Conservation (phyloP, 208 protist species). For the Leishmania martiniquensis region DNA sequence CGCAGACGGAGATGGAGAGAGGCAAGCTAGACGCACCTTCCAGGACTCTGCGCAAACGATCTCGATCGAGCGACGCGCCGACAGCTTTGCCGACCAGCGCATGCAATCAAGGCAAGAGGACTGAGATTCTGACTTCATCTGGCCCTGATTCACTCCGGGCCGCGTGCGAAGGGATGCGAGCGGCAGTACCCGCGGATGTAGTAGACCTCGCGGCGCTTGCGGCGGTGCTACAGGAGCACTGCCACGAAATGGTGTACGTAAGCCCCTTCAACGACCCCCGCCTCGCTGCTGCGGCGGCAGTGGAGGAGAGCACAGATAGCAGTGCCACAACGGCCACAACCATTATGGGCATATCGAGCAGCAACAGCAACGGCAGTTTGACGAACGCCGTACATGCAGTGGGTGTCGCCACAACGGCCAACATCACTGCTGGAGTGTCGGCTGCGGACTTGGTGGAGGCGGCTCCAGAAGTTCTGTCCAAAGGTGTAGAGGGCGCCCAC, state of each 20-base stretch:
- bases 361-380: conserved; percentile 18
- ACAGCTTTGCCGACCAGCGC: neutral
- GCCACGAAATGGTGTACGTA: conserved; percentile 23
- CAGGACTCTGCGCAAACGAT: neutral
- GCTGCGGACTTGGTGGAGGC: neutral
- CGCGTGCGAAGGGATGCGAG: neutral
- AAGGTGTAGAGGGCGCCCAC: neutral
- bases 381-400: neutral
- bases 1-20: neutral
- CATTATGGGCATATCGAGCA: conserved; percentile 6
- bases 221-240: conserved; percentile 42
- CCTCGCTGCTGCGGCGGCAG: neutral
- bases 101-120: neutral
- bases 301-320: conserved; percentile 11
- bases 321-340: neutral
- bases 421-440: neutral
- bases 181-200: neutral
- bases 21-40: neutral
- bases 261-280: conserved; percentile 22
- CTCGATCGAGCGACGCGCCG: neutral
- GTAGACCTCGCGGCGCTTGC: conserved; percentile 37
- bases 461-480: neutral
- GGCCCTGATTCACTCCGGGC: neutral
- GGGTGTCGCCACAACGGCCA: neutral
- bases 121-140: neutral